phyloP scores from a whole-genome alignment of 306 rosid species.

The Citrullus mucosospermus region DNA sequence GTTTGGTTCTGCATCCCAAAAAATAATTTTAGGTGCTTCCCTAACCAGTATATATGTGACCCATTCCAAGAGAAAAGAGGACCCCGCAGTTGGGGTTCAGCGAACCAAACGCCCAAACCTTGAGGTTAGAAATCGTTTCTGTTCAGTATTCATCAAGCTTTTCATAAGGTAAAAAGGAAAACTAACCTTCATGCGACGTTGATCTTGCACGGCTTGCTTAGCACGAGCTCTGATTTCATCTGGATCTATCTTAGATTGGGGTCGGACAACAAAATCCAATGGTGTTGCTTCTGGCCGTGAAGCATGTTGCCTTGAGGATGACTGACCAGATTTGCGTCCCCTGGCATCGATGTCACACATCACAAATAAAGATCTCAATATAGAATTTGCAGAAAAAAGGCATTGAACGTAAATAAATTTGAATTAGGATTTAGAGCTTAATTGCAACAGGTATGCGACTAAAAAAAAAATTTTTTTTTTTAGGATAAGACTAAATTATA shows the following conservation, averaged over 20 bases:
- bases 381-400: background rate
- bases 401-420: background rate
- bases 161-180: background rate
- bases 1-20: background rate
- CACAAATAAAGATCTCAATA: slow-evolving; percentile 1
- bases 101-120: background rate
- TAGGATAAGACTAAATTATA: background rate
- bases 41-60: background rate
- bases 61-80: background rate
- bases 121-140: background rate
- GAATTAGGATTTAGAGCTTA: background rate
- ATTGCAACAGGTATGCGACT: background rate
- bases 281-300: slow-evolving; percentile 95
- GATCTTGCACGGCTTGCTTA: slow-evolving; percentile 71
- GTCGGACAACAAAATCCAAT: slow-evolving; percentile 84
- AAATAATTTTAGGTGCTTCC: background rate
- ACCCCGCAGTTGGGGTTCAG: background rate
- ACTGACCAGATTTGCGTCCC: slow-evolving; percentile 67
- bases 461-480: background rate
- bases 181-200: slow-evolving; percentile 80
- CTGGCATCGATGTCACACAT: slow-evolving; percentile 32
- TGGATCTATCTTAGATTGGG: slow-evolving; percentile 88
- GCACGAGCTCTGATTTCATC: slow-evolving; percentile 88
- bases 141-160: background rate
- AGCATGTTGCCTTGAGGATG: slow-evolving; percentile 72